A percentile compares a stretch with the other conserved stretches of the same genome.
These are phyloP conservation scores for Tylopilus sp. DNA, from an alignment of 1,284 basidiomycete genomes.

Conservation along the genomic window DNA sequence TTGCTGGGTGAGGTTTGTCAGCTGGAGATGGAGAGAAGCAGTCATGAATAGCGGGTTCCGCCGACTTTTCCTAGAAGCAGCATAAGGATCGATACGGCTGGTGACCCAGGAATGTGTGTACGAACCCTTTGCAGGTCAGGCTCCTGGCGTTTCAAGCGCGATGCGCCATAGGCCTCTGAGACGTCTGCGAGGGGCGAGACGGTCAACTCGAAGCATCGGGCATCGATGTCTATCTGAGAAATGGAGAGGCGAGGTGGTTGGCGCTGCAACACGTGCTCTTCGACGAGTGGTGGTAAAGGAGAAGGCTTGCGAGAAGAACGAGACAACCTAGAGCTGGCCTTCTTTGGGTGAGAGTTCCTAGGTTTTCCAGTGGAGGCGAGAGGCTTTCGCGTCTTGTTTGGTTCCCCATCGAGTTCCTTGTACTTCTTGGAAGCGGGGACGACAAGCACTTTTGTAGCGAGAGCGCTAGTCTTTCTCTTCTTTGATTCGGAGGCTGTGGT, in stretches of 20 bases:
- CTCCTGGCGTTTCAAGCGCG: slow-evolving; percentile 38
- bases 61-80: slow-evolving; percentile 43
- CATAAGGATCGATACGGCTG: slow-evolving; percentile 13
- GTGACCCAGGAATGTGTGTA: slow-evolving; percentile 5
- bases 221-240: slow-evolving; percentile 41
- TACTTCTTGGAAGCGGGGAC: slow-evolving; percentile 44
- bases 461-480: slow-evolving; percentile 60
- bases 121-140: slow-evolving; percentile 29
- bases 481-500: slow-evolving; percentile 39
- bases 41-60: slow-evolving; percentile 51
- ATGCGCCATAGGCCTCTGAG: slow-evolving; percentile 47
- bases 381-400: slow-evolving; percentile 57
- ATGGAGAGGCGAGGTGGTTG: slow-evolving; percentile 26
- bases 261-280: slow-evolving; percentile 38
- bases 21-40: slow-evolving; percentile 42
- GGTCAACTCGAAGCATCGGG: slow-evolving; percentile 60
- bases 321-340: slow-evolving; percentile 28
- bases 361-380: slow-evolving; percentile 34
- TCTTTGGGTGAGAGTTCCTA: slow-evolving; percentile 26
- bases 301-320: slow-evolving; percentile 40
- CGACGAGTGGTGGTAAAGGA: slow-evolving; percentile 44
- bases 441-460: slow-evolving; percentile 48
- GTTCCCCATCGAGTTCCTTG: slow-evolving; percentile 41
- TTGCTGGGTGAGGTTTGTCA: slow-evolving; percentile 15
- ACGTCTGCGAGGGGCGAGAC: slow-evolving; percentile 62